Evolutionary conservation across 148 eudicot genomes (phyloP), one percentile per base, ranked within the genome.

Genomic region (Rhododendron griersonianum): DNA sequence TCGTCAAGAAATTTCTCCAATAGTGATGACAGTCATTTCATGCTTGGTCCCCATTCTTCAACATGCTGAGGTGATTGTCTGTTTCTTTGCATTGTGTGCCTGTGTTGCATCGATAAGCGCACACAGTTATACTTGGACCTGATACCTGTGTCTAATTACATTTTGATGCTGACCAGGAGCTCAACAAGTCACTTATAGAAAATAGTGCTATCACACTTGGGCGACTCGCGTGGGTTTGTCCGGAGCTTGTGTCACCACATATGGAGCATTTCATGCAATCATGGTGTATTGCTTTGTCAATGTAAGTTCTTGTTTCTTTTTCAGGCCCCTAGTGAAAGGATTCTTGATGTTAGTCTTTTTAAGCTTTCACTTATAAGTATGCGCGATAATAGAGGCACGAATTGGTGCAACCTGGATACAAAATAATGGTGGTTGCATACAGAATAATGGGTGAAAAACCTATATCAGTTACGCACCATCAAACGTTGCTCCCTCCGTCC

Each of bases 211-310:
- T 95, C 86, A 95, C 98, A 25, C 96, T 95, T 85, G 99, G 99
- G 81, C 93, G 99, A 82, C 92, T 97, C 85, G 98, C 98, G 2
- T 97, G 96, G 96, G 99, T 93, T 75, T 97, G 98, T 90, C 99
- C 99, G 37, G 98, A 95, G 86, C 92, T 93, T 87, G 96, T 97
- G 74, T 89, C 99, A 76, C 98, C 98, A 23, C 96, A 94, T 86
- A 95, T 97, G 98, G 98, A 94, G 89, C 98, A 95, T 91, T 97
- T 97, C 85, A 90, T 97, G 95, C 98, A 95, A 87, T 85, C 96
- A 45, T 97, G 99, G 99, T 97, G 98, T 87, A 86, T 73, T 87
- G 98, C 99, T 73, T 91, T 97, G 86, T 88, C 98, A 78, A 92
- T 89, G 99, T 97, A 92, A 89, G 98, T 89, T 86, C 16, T 76